Evolutionary conservation across 176 grass and related monocot species (phyloP).

Genomic region (Oryza coarctata): DNA sequence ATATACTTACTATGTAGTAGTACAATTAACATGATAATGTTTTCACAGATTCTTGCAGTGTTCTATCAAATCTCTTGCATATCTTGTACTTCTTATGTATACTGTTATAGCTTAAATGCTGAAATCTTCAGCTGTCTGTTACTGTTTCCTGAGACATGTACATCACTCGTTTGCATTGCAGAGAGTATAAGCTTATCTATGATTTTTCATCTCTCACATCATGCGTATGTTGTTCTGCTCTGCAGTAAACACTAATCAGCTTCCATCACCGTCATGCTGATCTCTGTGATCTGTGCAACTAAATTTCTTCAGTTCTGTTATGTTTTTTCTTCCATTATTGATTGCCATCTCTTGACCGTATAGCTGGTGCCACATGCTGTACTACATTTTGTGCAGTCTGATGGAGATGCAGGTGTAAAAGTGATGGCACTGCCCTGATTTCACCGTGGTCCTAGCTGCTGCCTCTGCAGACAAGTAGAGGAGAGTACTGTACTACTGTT

Average conservation of each 20-base stretch:
- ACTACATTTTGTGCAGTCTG: background rate
- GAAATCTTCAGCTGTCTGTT: background rate
- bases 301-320: background rate
- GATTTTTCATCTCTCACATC: background rate
- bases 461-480: background rate
- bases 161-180: no score
- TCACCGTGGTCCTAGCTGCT: constrained; percentile 22
- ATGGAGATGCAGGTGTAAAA: background rate
- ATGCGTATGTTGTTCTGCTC: background rate
- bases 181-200: no score
- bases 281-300: background rate
- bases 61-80: background rate
- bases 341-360: background rate
- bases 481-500: background rate
- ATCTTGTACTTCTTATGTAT: background rate
- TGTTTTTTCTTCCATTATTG: background rate
- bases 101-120: background rate
- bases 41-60: background rate
- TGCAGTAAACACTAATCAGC: background rate
- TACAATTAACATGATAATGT: background rate
- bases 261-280: background rate
- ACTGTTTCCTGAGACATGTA: background rate
- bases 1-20: background rate
- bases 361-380: constrained; percentile 20
- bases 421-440: background rate